Evolutionary conservation across 2,329 filamentous ascomycete genomes (phyloP), one percentile per base, ranked within the genome.

Genomic region (Aciculosporium take): DNA sequence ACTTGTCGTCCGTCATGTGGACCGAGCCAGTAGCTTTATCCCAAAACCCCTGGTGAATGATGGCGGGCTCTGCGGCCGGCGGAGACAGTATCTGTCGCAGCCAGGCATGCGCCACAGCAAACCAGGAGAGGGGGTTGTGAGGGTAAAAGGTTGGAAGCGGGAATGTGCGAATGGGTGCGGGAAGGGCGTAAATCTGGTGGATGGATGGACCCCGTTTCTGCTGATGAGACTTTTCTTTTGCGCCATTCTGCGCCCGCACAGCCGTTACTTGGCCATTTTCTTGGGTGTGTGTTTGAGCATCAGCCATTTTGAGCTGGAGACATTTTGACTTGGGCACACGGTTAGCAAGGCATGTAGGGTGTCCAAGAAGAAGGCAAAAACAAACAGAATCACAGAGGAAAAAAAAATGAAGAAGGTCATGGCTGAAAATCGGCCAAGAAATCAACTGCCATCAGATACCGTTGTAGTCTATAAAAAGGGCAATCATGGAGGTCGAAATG

Each of bases 121-220:
- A 67, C 29, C 95, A 65, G 29, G 89, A 96, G 34, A 96, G 61
- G 33, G 91, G 91, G 57, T 96, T 95, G 62, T 84, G 86, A 40
- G 89, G 89, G 51, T 94, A 84, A 59, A 98, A 84, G 37, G 76
- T 74, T 29, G 91, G 91, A 8, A 96, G 70, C 20, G 89, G 87
- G 56, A 89, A 84, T 5, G 84, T 81, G 48, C 79, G 75, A 46
- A 96, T 65, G 21, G 91, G 91, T 5, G 84, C 74, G 41, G 87
- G 84, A 43, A 85, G 76, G 38, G 77, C 73, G 63, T 98, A 91
- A 41, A 95, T 80, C 57, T 87, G 69, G 58, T 79, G 78, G 40
- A 79, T 65, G 44, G 68, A 64, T 28, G 64, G 61, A 5, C 60
- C 59, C 48, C 55, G 55, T 49, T 56, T 57, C 49, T 56, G 54